phyloP scores from a whole-genome alignment of 1,284 basidiomycete genomes.

The Microbotryum saponariae region DNA sequence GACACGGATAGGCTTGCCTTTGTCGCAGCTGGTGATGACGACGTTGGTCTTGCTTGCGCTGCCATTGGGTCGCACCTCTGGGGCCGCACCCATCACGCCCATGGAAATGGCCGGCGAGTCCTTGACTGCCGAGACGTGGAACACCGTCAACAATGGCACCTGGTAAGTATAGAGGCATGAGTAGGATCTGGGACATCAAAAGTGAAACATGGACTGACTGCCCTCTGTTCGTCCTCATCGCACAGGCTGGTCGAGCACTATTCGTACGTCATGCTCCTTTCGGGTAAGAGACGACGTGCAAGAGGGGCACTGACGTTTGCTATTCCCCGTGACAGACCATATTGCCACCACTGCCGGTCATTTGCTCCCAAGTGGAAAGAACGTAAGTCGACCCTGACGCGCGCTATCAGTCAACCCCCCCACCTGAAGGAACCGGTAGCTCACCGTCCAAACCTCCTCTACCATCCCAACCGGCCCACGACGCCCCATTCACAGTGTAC shows the following conservation, averaged over 20 bases:
- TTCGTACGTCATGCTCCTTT: conserved; percentile 12
- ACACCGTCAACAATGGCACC: conserved; percentile 1
- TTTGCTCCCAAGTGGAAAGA: conserved; percentile 73
- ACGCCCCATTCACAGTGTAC: conserved; percentile 43
- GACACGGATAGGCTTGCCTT: too few relatives aligned
- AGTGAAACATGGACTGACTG: not conserved
- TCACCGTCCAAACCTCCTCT: conserved; percentile 58
- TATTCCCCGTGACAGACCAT: conserved; percentile 50
- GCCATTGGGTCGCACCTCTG: too few relatives aligned
- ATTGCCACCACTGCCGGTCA: conserved; percentile 64
- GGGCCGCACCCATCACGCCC: conserved; percentile 23
- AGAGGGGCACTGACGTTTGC: not conserved
- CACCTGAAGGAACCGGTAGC: not conserved
- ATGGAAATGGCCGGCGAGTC: conserved; percentile 7
- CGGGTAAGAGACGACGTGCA: too few relatives aligned
- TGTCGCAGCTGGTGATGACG: too few relatives aligned
- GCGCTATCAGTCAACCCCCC: too few relatives aligned
- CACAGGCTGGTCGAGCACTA: conserved; percentile 35
- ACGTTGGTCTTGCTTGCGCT: too few relatives aligned
- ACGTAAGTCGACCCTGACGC: conserved; percentile 4
- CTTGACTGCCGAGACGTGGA: conserved; percentile 19
- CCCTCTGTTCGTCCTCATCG: not conserved
- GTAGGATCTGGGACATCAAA: not conserved
- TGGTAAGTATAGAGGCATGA: conserved; percentile 3
- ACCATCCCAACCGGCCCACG: conserved; percentile 42